phyloP scores from a whole-genome alignment of 2,329 filamentous ascomycete genomes.

The Fusarium penzigii region DNA sequence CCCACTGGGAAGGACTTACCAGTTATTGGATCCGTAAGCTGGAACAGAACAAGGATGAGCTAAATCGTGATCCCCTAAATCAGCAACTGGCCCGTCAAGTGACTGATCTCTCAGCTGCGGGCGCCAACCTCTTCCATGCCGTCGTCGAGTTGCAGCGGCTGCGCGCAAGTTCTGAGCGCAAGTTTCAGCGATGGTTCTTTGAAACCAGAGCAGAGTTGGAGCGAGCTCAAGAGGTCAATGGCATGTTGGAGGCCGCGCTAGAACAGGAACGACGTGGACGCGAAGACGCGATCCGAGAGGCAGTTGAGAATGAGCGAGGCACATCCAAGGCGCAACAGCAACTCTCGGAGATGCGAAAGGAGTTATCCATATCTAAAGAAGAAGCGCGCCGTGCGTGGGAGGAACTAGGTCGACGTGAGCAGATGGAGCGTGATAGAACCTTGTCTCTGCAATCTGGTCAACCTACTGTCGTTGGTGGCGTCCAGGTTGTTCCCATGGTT shows the following conservation, averaged over 20 bases:
- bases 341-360: conserved; percentile 87
- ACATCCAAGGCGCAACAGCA: conserved; percentile 76
- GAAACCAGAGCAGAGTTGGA: conserved; percentile 90
- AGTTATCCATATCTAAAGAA: conserved; percentile 92
- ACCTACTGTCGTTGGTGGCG: conserved; percentile 85
- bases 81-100: conserved; percentile 92
- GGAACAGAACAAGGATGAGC: conserved; percentile 85
- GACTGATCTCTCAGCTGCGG: conserved; percentile 93
- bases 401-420: conserved; percentile 88
- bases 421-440: conserved; percentile 87
- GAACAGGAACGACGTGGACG: conserved; percentile 71
- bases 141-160: conserved; percentile 94
- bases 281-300: conserved; percentile 65
- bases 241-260: conserved; percentile 74
- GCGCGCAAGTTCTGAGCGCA: conserved; percentile 91
- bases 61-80: conserved; percentile 78
- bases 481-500: conserved; percentile 93
- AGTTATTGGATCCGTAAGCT: conserved; percentile 95
- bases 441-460: conserved; percentile 83
- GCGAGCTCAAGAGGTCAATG: conserved; percentile 78
- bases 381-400: conserved; percentile 97
- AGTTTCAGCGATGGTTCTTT: conserved; percentile 98
- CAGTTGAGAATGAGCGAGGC: conserved; percentile 67
- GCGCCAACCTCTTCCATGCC: conserved; percentile 95
- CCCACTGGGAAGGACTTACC: conserved; percentile 96